Conservation (phyloP, 306 rosid species). For the Cotoneaster glaucophyllus region DNA sequence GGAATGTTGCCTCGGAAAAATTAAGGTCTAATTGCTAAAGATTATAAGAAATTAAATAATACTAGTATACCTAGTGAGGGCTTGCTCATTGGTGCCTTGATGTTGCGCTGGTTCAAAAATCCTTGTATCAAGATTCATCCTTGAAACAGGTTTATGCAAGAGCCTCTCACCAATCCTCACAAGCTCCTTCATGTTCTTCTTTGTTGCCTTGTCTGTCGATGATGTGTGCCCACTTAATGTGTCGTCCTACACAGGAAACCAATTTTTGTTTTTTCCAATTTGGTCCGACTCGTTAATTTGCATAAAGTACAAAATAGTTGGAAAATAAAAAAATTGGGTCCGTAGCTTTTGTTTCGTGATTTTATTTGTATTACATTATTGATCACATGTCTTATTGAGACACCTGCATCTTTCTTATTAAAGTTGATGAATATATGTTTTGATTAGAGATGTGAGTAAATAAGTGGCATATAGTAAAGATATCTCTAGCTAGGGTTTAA, state of each 20-base stretch:
- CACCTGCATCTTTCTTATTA: too few species aligned
- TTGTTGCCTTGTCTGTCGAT: slow-evolving; percentile 8
- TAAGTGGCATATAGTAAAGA: too few species aligned
- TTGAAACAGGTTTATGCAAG: slow-evolving; percentile 11
- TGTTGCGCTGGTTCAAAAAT: not conserved
- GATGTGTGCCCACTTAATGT: not conserved
- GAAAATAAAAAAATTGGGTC: too few species aligned
- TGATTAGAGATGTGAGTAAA: not conserved
- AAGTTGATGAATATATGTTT: too few species aligned
- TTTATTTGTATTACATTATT: not conserved
- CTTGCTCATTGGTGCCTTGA: slow-evolving; percentile 5
- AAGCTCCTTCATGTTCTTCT: slow-evolving; percentile 9
- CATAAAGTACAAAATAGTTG: too few species aligned
- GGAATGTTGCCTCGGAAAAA: too few species aligned
- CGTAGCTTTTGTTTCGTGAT: too few species aligned
- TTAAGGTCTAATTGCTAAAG: too few species aligned
- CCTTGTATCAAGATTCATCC: slow-evolving; percentile 3
- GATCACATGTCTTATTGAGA: not conserved
- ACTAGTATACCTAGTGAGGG: not conserved
- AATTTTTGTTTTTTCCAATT: too few species aligned
- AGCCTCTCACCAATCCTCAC: slow-evolving; percentile 3
- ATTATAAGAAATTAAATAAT: too few species aligned
- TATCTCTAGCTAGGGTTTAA: not conserved
- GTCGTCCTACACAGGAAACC: slow-evolving; percentile 5
- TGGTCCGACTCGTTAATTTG: too few species aligned